These are phyloP conservation scores for Gamarada debralockiae DNA, from an alignment of 495 filamentous ascomycete genomes.

Conservation along the genomic window DNA sequence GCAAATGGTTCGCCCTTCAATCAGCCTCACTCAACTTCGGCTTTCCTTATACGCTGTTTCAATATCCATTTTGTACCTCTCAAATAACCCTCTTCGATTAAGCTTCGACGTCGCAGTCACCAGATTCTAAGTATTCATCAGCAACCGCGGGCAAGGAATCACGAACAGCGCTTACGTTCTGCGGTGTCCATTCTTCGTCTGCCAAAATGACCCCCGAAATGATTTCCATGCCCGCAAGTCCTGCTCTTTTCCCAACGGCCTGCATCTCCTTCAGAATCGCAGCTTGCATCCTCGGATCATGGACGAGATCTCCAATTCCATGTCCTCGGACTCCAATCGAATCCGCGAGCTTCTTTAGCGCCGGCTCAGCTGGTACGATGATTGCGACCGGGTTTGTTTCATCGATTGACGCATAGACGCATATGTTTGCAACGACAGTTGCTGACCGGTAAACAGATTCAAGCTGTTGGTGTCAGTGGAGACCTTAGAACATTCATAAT, in stretches of 20 bases:
- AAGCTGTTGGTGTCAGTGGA: conserved; percentile 41
- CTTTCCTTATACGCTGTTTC: conserved; percentile 44
- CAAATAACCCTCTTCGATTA: conserved; percentile 60
- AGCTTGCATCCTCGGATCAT: conserved; percentile 71
- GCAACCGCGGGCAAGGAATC: neutral
- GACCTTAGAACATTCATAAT: conserved; percentile 44
- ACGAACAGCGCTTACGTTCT: conserved; percentile 68
- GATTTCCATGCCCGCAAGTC: conserved; percentile 80
- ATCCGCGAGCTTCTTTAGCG: conserved; percentile 77
- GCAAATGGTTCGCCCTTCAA: too few relatives aligned
- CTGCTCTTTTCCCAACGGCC: conserved; percentile 64
- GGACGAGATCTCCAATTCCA: conserved; percentile 71
- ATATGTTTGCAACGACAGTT: conserved; percentile 87
- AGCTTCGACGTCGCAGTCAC: conserved; percentile 71
- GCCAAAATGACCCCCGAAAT: conserved; percentile 87
- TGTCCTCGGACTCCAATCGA: conserved; percentile 64
- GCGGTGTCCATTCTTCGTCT: conserved; percentile 95
- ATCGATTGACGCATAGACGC: conserved; percentile 76
- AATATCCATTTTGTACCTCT: conserved; percentile 62
- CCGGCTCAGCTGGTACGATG: conserved; percentile 82
- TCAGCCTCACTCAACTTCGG: neutral
- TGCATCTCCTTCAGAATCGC: conserved; percentile 79
- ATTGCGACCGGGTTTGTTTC: conserved; percentile 87
- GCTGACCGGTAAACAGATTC: conserved; percentile 89
- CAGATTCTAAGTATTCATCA: conserved; percentile 44